Evolutionary conservation across 129 eudicot species (phyloP).

Genomic region (Apium graveolens): DNA sequence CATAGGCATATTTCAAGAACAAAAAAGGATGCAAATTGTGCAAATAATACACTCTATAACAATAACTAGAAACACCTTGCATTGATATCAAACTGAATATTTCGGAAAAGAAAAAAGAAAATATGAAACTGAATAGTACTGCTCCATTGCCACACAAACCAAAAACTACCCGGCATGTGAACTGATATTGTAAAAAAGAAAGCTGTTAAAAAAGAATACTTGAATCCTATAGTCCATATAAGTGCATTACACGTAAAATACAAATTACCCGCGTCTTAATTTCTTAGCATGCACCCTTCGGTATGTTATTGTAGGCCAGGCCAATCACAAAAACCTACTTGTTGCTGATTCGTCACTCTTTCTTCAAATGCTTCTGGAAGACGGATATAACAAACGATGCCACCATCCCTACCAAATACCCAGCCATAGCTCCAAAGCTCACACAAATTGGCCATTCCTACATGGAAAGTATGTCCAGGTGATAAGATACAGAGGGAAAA

Average conservation of each 20-base stretch:
- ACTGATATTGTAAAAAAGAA: not conserved
- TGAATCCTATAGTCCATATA: not conserved
- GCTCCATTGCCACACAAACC: not conserved
- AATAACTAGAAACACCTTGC: too few species aligned
- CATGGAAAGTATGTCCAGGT: not conserved
- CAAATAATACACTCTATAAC: too few species aligned
- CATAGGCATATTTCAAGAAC: not conserved
- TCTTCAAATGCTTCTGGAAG: constrained; percentile 34
- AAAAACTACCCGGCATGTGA: not conserved
- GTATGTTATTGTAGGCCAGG: not conserved
- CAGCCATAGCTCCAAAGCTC: constrained; percentile 62
- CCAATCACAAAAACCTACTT: not conserved
- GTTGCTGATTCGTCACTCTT: constrained; percentile 25
- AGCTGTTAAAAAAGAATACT: not conserved
- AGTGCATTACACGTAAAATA: not conserved
- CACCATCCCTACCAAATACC: constrained; percentile 52
- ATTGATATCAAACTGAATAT: too few species aligned
- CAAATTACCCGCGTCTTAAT: not conserved
- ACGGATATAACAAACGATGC: constrained; percentile 36
- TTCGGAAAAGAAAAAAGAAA: too few species aligned
- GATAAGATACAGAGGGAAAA: not conserved
- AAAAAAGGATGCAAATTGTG: too few species aligned
- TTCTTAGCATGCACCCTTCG: not conserved
- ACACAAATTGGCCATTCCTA: constrained; percentile 93
- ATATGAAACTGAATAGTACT: too few species aligned